Conservation (phyloP, 805 yeast genomes). For the Kockiozyma suomiensis region DNA sequence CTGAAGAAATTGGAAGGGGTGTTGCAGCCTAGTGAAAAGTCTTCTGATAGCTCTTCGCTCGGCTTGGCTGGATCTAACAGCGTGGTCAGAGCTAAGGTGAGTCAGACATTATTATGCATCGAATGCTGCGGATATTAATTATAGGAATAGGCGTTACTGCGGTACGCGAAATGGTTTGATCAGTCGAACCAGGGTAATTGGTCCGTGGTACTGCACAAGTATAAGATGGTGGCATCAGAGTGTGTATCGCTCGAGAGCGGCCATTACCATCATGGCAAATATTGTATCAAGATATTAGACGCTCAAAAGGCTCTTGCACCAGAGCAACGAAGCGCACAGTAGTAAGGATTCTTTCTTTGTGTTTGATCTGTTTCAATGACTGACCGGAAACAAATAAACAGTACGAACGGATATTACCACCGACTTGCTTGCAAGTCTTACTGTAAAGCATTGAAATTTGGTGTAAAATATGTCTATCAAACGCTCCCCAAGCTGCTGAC, state of each 20-base stretch:
- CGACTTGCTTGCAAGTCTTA: slow-evolving; percentile 58
- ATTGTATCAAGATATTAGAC: slow-evolving; percentile 75
- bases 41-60: background rate
- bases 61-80: background rate
- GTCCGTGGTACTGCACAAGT: slow-evolving; percentile 69
- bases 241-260: slow-evolving; percentile 74
- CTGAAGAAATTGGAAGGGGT: slow-evolving; percentile 42
- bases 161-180: slow-evolving; percentile 88
- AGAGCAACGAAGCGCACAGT: slow-evolving; percentile 30
- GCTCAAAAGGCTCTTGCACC: slow-evolving; percentile 53
- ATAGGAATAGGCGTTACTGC: slow-evolving; percentile 64
- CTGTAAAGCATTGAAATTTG: slow-evolving; percentile 60
- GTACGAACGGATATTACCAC: slow-evolving; percentile 51
- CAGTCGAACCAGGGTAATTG: slow-evolving; percentile 81
- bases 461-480: slow-evolving; percentile 72
- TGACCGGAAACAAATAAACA: slow-evolving; percentile 28
- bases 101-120: background rate
- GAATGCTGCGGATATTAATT: too few relatives aligned
- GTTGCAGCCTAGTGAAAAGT: slow-evolving; percentile 26
- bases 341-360: slow-evolving; percentile 4
- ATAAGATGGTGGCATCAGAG: slow-evolving; percentile 57
- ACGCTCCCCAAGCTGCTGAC: slow-evolving; percentile 81
- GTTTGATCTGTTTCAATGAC: background rate
- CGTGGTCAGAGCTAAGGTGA: slow-evolving; percentile 15
- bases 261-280: slow-evolving; percentile 76